These are phyloP conservation scores for Backusella parvicylindrica DNA, from an alignment of 192 early-diverging fungal genomes.

Conservation along the genomic window DNA sequence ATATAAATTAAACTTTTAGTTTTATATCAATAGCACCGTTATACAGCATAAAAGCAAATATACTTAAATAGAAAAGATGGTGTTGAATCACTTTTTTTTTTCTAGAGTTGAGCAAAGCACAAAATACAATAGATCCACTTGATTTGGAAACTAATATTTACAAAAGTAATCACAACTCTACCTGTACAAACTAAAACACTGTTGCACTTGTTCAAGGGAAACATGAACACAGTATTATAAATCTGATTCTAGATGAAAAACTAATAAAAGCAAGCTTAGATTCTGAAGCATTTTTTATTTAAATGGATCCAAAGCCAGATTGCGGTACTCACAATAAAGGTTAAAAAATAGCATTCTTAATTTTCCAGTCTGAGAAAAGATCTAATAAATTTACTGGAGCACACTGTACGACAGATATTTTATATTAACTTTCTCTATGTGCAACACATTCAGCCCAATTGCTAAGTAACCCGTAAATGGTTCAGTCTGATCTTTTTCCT, in stretches of 20 bases:
- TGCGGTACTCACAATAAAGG: neutral
- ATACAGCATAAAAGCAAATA: neutral
- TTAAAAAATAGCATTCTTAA: neutral
- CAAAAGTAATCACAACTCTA: neutral
- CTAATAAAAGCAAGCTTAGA: neutral
- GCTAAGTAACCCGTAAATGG: neutral
- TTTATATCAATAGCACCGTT: neutral
- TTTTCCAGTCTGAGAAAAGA: neutral
- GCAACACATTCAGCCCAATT: neutral
- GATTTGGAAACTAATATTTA: neutral
- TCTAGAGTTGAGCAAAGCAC: neutral
- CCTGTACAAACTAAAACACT: neutral
- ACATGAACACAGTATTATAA: neutral
- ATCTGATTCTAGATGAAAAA: neutral
- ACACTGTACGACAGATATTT: neutral
- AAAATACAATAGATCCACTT: neutral
- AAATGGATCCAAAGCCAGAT: neutral
- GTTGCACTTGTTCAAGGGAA: constrained; percentile 4
- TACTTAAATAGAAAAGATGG: neutral
- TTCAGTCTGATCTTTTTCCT: neutral
- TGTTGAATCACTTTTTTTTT: neutral
- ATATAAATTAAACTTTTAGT: neutral
- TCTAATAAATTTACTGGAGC: neutral
- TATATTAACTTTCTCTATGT: neutral
- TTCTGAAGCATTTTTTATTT: neutral